phyloP scores from a whole-genome alignment of 352 stramenopile genomes.

The Phytophthora meadii region DNA sequence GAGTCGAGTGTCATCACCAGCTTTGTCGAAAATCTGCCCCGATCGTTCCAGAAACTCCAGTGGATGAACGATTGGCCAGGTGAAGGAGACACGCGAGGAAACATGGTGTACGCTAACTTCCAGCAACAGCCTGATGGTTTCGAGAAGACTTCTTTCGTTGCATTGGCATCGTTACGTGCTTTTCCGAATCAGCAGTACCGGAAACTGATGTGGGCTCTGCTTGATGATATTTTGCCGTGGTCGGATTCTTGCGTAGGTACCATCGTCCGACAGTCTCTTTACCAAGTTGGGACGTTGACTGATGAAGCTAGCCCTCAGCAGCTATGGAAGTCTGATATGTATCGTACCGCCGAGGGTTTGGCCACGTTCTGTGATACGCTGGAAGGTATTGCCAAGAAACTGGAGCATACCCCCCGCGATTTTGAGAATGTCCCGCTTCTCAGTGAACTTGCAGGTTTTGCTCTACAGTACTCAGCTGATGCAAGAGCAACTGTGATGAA shows the following conservation, averaged over 20 bases:
- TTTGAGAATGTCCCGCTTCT: slow-evolving; percentile 48
- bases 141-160: slow-evolving; percentile 38
- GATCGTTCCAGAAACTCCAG: slow-evolving; percentile 25
- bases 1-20: slow-evolving; percentile 22
- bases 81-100: slow-evolving; percentile 40
- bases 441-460: slow-evolving; percentile 40
- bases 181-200: slow-evolving; percentile 59
- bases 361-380: slow-evolving; percentile 34
- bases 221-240: slow-evolving; percentile 55
- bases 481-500: slow-evolving; percentile 19
- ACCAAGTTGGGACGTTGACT: slow-evolving; percentile 51
- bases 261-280: slow-evolving; percentile 56
- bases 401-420: slow-evolving; percentile 38
- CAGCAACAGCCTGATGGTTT: slow-evolving; percentile 25
- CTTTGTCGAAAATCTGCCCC: slow-evolving; percentile 47
- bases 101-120: slow-evolving; percentile 53
- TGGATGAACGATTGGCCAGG: slow-evolving; percentile 58
- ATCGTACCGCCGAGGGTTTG: not conserved
- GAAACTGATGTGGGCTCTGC: slow-evolving; percentile 50
- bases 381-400: slow-evolving; percentile 20
- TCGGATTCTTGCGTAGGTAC: slow-evolving; percentile 38
- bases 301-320: slow-evolving; percentile 29
- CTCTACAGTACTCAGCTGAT: slow-evolving; percentile 32
- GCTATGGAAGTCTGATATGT: slow-evolving; percentile 56
- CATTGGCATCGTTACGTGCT: slow-evolving; percentile 47